Evolutionary conservation across 2,329 filamentous ascomycete genomes (phyloP).

Genomic region (Ceratocystiopsis sp.): DNA sequence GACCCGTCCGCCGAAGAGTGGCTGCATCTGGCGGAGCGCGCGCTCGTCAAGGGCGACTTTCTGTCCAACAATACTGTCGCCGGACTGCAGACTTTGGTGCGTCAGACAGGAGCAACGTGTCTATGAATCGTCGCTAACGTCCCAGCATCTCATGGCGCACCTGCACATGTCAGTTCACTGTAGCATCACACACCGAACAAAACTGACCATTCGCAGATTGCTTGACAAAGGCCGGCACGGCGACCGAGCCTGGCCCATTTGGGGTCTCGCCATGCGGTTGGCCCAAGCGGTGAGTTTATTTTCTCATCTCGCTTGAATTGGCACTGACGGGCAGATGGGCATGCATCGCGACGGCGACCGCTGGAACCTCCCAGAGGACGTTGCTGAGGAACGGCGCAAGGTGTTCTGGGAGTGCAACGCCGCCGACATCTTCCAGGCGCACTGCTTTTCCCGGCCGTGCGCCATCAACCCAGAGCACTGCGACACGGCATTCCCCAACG

Average conservation of each 20-base stretch:
- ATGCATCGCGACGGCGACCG: neutral
- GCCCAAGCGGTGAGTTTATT: constrained; percentile 1
- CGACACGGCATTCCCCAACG: constrained; percentile 1
- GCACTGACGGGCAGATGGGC: constrained; percentile 1
- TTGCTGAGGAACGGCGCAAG: constrained; percentile 2
- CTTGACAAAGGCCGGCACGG: constrained; percentile 1
- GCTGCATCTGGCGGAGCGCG: constrained; percentile 2
- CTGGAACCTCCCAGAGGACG: neutral
- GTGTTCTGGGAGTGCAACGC: constrained; percentile 5
- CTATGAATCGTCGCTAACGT: neutral
- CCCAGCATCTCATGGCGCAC: constrained; percentile 1
- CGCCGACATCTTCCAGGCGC: constrained; percentile 3
- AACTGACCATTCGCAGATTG: neutral
- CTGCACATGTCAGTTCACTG: neutral
- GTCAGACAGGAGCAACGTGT: neutral
- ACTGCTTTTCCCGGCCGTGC: constrained; percentile 2
- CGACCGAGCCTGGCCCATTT: constrained; percentile 2
- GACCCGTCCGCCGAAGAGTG: constrained; percentile 2
- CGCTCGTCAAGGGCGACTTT: constrained; percentile 3
- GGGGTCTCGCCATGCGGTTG: constrained; percentile 3
- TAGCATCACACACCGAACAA: too few species aligned
- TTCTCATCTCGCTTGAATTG: too few species aligned
- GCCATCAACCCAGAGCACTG: constrained; percentile 4
- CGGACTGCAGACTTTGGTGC: neutral
- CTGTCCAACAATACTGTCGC: constrained; percentile 4